Conservation (phyloP, 805 yeast genomes). For the Kluyveromyces starmeri region DNA sequence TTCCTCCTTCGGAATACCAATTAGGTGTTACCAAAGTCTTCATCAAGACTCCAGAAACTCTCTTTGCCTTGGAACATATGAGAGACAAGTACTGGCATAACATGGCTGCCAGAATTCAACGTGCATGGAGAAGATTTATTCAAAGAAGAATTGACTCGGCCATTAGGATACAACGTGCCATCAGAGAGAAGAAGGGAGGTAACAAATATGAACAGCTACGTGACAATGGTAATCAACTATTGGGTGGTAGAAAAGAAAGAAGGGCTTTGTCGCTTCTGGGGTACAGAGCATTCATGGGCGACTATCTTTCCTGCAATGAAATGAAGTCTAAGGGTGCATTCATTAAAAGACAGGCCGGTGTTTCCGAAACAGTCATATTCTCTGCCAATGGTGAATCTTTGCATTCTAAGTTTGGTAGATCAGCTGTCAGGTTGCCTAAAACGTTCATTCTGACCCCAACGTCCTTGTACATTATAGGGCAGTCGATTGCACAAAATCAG, state of each 20-base stretch:
- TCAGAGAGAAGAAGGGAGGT: constrained; percentile 75
- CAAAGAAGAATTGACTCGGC: constrained; percentile 84
- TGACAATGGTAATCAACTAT: constrained; percentile 67
- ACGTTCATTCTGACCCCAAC: constrained; percentile 59
- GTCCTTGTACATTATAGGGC: constrained; percentile 62
- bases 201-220: constrained; percentile 76
- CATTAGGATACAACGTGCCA: constrained; percentile 64
- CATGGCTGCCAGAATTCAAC: constrained; percentile 95
- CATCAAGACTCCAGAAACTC: constrained; percentile 92
- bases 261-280: constrained; percentile 83
- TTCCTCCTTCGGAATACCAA: constrained; percentile 78
- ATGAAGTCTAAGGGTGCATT: constrained; percentile 69
- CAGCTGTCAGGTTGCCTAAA: constrained; percentile 70
- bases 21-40: constrained; percentile 88
- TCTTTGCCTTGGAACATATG: constrained; percentile 92
- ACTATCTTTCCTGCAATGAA: constrained; percentile 79
- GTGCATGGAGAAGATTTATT: constrained; percentile 87
- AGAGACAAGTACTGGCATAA: constrained; percentile 96
- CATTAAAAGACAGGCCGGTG: constrained; percentile 58
- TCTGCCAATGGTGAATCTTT: constrained; percentile 76
- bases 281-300: constrained; percentile 87
- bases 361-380: constrained; percentile 62
- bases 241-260: constrained; percentile 77
- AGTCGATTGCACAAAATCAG: constrained; percentile 56
- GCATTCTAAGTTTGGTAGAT: constrained; percentile 83